A percentile compares a stretch with the other conserved stretches of the same genome.
These are phyloP conservation scores for Xanthoparmelia taractica DNA, from an alignment of 495 filamentous ascomycete species.

Conservation along the genomic window DNA sequence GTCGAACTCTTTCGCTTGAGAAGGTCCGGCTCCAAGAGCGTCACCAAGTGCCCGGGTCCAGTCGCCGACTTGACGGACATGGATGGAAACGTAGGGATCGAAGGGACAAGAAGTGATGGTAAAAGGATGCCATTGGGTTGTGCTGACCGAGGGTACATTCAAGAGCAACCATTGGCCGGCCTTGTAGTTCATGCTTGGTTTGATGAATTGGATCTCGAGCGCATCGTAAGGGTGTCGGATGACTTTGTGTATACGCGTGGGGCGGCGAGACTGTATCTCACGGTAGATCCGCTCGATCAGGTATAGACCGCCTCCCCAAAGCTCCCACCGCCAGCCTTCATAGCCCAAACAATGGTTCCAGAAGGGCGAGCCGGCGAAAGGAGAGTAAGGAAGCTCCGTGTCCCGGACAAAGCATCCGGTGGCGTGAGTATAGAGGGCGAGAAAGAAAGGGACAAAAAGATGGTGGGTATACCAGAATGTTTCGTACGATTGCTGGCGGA, in stretches of 20 bases:
- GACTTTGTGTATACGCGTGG: slow-evolving; percentile 86
- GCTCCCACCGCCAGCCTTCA: slow-evolving; percentile 95
- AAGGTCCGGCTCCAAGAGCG: slow-evolving; percentile 80
- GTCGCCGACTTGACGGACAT: slow-evolving; percentile 93
- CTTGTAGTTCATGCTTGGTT: slow-evolving; percentile 97
- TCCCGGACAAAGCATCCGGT: slow-evolving; percentile 93
- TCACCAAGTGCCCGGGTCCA: slow-evolving; percentile 85
- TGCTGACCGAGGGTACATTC: slow-evolving; percentile 80
- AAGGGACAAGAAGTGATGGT: slow-evolving; percentile 98
- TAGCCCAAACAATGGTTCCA: slow-evolving; percentile 96
- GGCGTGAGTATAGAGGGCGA: slow-evolving; percentile 91
- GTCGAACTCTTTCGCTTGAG: slow-evolving; percentile 78
- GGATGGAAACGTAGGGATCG: slow-evolving; percentile 87
- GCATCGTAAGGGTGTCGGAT: slow-evolving; percentile 97
- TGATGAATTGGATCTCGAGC: slow-evolving; percentile 94
- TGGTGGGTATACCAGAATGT: slow-evolving; percentile 99
- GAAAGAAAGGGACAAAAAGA: slow-evolving; percentile 89
- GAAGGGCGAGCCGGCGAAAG: slow-evolving; percentile 71
- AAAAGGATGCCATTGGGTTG: slow-evolving; percentile 95
- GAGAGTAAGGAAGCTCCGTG: slow-evolving; percentile 59
- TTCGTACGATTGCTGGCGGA: slow-evolving; percentile 94
- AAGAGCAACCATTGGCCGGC: slow-evolving; percentile 96
- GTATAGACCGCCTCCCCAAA: slow-evolving; percentile 80
- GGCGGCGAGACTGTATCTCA: slow-evolving; percentile 71
- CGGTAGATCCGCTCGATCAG: slow-evolving; percentile 84